Evolutionary conservation across 1,284 basidiomycete genomes (phyloP), one percentile per base, ranked within the genome.

Genomic region (Malassezia globosa): DNA sequence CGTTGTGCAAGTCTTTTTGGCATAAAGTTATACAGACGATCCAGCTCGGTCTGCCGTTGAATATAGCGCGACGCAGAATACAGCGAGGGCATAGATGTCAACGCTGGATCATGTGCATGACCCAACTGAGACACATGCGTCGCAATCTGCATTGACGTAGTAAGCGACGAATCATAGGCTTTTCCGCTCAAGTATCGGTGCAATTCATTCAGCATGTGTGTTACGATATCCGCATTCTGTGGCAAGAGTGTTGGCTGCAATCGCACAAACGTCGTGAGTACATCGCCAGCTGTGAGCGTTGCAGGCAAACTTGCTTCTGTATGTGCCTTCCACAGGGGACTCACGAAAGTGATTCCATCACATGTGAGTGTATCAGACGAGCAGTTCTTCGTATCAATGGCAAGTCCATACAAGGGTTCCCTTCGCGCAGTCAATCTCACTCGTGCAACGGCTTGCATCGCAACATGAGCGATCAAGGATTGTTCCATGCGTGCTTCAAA

Each of bases 401-500:
- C 21, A 16, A 44, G 14, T n/a, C 39, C 18, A 23, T 51, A 51
- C 14, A 22, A 19, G 1, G 39, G 37, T 38, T 37, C 19, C 14
- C 25, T n/a, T 6, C 22, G 5, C 11, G 14, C 16, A n/a, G 29
- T 11, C 7, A 37, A 14, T 7, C 22, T 29, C 11, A 23, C 25
- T 4, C 21, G 11, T 18, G 29, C 23, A 11, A 19, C 24, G 3
- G 37, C 48, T 18, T 35, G 16, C 7, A 51, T 35, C 37, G 41
- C 5, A 1, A 38, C 14, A 3, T 6, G 27, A 7, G 27, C 42
- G 6, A n/a, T 25, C 13, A 51, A 14, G 4, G 13, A 5, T n/a
- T 45, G 48, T 16, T 24, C 13, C 1, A 27, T 13, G 10, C 14
- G 35, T 0, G 23, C 24, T 1, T 24, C 18, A 18, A 33, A 48